These are phyloP conservation scores for Lentinus brumalis DNA, from an alignment of 768 basidiomycete species.

Conservation along the genomic window DNA sequence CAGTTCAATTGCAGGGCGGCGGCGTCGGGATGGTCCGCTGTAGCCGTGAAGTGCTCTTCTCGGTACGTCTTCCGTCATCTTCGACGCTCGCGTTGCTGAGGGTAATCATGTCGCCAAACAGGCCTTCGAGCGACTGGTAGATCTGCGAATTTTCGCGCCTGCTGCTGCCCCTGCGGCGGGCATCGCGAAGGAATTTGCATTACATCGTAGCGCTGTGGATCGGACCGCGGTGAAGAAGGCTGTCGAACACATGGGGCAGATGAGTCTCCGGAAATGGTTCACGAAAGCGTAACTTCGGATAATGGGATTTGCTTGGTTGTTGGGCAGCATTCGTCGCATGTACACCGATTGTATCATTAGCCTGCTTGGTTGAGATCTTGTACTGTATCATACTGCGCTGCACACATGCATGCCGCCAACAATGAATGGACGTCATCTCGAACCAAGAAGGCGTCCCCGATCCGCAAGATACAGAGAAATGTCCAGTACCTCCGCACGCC, in stretches of 20 bases:
- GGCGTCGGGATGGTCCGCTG: slow-evolving; percentile 74
- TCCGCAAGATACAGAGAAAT: too few species aligned
- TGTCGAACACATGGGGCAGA: slow-evolving; percentile 65
- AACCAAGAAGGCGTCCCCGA: too few species aligned
- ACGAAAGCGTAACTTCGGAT: slow-evolving; percentile 46
- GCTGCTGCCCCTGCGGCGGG: slow-evolving; percentile 49
- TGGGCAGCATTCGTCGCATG: too few species aligned
- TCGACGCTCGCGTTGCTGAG: background rate
- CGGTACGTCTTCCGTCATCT: slow-evolving; percentile 46
- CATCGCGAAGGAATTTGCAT: slow-evolving; percentile 69
- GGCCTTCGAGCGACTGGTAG: slow-evolving; percentile 77
- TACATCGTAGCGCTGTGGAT: slow-evolving; percentile 68
- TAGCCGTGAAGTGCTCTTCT: slow-evolving; percentile 62
- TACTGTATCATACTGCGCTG: too few species aligned
- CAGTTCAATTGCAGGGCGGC: slow-evolving; percentile 73
- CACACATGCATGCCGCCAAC: too few species aligned
- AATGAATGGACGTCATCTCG: too few species aligned
- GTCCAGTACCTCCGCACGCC: background rate
- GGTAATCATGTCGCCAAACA: slow-evolving; percentile 31
- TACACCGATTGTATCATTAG: too few species aligned
- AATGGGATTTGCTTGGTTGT: too few species aligned
- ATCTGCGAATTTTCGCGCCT: slow-evolving; percentile 56
- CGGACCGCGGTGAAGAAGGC: slow-evolving; percentile 68
- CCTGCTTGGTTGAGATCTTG: too few species aligned
- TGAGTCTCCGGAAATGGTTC: slow-evolving; percentile 79